A percentile compares a stretch with the other conserved stretches of the same genome.
Evolutionary conservation across 164 flowering plant species (phyloP).

Genomic region (Santalum album): DNA sequence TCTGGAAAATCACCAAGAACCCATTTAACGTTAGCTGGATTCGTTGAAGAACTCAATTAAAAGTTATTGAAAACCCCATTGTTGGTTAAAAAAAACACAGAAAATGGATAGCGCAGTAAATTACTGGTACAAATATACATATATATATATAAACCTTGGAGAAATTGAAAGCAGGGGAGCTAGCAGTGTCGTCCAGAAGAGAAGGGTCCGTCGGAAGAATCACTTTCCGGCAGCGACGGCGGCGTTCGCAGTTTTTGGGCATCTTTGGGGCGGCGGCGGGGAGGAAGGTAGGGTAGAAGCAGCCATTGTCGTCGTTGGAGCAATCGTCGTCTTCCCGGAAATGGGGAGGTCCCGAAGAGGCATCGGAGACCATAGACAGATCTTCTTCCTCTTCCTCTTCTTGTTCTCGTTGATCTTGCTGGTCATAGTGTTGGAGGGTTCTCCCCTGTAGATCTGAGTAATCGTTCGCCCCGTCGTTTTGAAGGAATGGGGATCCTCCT

Average conservation of each 20-base stretch:
- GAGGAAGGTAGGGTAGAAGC: background rate
- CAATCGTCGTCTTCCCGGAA: background rate
- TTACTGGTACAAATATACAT: too few species aligned
- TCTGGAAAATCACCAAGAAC: background rate
- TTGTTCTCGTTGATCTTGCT: too few species aligned
- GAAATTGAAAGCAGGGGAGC: background rate
- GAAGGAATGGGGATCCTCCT: background rate
- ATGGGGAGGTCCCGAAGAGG: background rate
- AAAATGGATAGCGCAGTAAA: too few species aligned
- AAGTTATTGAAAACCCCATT: too few species aligned
- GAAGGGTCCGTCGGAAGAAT: background rate
- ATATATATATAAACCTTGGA: background rate
- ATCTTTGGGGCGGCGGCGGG: background rate
- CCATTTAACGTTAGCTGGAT: background rate
- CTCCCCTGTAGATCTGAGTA: background rate
- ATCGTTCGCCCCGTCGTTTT: background rate
- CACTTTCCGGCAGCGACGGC: background rate
- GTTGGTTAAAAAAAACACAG: too few species aligned
- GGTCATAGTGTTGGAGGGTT: too few species aligned
- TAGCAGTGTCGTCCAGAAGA: slow-evolving; percentile 1
- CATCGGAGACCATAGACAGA: slow-evolving; percentile 1
- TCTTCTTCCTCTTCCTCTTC: background rate
- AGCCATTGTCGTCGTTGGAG: slow-evolving; percentile 2
- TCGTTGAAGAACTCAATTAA: too few species aligned
- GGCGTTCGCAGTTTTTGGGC: background rate